Evolutionary conservation across 2,329 filamentous ascomycete genomes (phyloP).

Genomic region (Cladophialophora chaetospira): DNA sequence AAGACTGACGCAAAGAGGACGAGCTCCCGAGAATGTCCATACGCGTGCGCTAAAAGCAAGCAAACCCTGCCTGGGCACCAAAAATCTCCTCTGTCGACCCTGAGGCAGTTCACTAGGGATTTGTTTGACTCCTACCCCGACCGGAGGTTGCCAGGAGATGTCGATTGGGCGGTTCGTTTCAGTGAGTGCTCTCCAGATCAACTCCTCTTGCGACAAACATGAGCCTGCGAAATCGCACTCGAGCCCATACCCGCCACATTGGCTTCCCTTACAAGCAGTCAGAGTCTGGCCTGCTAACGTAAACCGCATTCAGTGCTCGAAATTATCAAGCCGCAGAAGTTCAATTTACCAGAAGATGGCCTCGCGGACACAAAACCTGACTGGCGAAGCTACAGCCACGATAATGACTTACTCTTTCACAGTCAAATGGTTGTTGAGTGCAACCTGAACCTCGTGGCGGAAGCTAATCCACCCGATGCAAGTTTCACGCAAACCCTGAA

Average conservation of each 20-base stretch:
- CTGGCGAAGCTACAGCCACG: not conserved
- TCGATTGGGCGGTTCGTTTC: not conserved
- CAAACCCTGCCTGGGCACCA: not conserved
- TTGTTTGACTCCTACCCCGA: not conserved
- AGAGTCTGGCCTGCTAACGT: not conserved
- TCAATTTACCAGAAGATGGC: not conserved
- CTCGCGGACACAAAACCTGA: not conserved
- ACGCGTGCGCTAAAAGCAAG: not conserved
- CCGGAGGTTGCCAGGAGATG: not conserved
- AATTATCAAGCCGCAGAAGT: not conserved
- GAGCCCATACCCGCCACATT: too few species aligned
- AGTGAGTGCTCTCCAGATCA: not conserved
- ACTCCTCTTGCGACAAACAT: not conserved
- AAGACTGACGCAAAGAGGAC: not conserved
- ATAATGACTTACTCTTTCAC: not conserved
- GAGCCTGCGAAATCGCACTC: not conserved
- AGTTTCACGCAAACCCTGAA: not conserved
- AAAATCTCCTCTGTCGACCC: not conserved
- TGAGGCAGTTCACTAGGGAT: not conserved
- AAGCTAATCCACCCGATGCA: not conserved
- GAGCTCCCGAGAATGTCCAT: not conserved
- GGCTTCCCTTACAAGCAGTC: too few species aligned
- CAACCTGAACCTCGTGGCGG: not conserved
- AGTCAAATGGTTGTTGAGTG: not conserved
- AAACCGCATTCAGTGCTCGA: not conserved